These are phyloP conservation scores for Magnaporthales sp. DNA, from an alignment of 2,329 filamentous ascomycete genomes.

Conservation along the genomic window DNA sequence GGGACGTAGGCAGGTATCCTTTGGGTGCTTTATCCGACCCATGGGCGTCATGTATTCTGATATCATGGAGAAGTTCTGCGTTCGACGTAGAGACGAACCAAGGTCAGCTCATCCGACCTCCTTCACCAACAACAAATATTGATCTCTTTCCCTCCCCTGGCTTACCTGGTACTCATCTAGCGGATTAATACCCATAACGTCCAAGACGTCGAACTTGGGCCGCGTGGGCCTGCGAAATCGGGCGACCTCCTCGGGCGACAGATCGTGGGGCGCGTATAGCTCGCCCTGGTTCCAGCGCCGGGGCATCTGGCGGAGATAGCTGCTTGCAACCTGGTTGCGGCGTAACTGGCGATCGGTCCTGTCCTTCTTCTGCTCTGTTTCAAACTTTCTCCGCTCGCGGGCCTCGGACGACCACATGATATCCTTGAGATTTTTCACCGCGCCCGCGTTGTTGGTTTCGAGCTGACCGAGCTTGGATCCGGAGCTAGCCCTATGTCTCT, in stretches of 20 bases:
- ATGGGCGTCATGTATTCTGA: slow-evolving; percentile 79
- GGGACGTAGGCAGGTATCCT: slow-evolving; percentile 68
- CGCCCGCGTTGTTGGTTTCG: neutral
- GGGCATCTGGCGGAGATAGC: slow-evolving; percentile 53
- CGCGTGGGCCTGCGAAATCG: slow-evolving; percentile 62
- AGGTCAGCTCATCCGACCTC: neutral
- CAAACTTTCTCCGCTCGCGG: slow-evolving; percentile 7
- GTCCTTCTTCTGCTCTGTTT: slow-evolving; percentile 6
- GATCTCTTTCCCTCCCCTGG: neutral
- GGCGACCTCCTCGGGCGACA: slow-evolving; percentile 66
- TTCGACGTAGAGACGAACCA: neutral
- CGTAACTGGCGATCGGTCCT: slow-evolving; percentile 27
- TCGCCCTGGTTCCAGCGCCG: slow-evolving; percentile 72
- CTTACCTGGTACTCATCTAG: slow-evolving; percentile 77
- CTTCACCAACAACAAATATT: neutral
- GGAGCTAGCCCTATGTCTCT: neutral
- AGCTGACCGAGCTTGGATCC: neutral
- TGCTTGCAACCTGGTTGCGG: slow-evolving; percentile 29
- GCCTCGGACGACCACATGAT: slow-evolving; percentile 7
- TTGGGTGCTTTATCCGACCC: slow-evolving; percentile 75
- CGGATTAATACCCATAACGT: slow-evolving; percentile 71
- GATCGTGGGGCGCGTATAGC: slow-evolving; percentile 83
- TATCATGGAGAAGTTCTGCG: slow-evolving; percentile 87
- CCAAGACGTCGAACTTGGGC: slow-evolving; percentile 63
- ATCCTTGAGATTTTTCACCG: slow-evolving; percentile 9